phyloP scores from a whole-genome alignment of 495 filamentous ascomycete species.

The Tuber brumale region DNA sequence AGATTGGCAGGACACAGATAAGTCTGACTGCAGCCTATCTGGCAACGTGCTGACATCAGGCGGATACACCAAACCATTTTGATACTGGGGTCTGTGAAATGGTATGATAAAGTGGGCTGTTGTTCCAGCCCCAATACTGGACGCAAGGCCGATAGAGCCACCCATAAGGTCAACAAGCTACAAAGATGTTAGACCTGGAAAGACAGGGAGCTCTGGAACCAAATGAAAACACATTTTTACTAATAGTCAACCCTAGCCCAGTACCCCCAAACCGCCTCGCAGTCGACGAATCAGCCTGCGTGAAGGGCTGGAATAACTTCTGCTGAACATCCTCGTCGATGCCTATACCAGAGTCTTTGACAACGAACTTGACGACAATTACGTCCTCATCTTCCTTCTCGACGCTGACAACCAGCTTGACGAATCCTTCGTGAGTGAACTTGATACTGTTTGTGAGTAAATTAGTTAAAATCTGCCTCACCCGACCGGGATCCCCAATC shows the following conservation, averaged over 20 bases:
- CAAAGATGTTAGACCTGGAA: constrained; percentile 3
- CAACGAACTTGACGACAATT: constrained; percentile 54
- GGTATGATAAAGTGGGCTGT: constrained; percentile 62
- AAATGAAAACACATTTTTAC: constrained; percentile 51
- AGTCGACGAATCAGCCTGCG: constrained; percentile 73
- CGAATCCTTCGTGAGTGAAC: constrained; percentile 67
- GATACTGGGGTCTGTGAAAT: constrained; percentile 52
- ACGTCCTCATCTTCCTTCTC: constrained; percentile 49
- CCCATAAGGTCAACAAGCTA: constrained; percentile 80
- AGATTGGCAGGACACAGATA: constrained; percentile 53
- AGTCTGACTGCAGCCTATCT: constrained; percentile 57
- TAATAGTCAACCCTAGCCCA: constrained; percentile 73
- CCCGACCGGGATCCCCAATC: constrained; percentile 69
- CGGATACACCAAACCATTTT: constrained; percentile 41
- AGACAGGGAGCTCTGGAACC: neutral
- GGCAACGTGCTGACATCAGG: constrained; percentile 53
- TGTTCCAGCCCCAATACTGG: constrained; percentile 55
- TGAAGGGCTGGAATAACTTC: constrained; percentile 77
- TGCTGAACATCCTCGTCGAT: constrained; percentile 67
- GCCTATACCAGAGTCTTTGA: constrained; percentile 79
- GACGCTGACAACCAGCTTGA: constrained; percentile 51
- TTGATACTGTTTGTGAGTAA: constrained; percentile 86
- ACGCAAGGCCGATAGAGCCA: constrained; percentile 61
- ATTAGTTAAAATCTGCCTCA: constrained; percentile 79
- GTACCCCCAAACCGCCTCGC: constrained; percentile 73